Evolutionary conservation across 768 basidiomycete species (phyloP), one percentile per base, ranked within the genome.

Genomic region (Serendipita sp.): DNA sequence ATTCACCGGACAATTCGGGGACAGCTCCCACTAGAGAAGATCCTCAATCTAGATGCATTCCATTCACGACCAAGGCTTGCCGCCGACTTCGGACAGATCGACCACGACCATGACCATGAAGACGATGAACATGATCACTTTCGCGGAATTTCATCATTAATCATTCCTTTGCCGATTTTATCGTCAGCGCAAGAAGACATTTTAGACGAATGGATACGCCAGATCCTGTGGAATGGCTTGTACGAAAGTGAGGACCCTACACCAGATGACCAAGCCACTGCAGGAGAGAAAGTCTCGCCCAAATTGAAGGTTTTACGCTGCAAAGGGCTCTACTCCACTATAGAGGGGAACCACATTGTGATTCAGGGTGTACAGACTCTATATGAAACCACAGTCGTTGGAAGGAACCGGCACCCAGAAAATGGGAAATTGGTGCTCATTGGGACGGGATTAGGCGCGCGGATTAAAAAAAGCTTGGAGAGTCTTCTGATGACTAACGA

Each of bases 361-460:
- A 74, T 99, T 50, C 96, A 99, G 71, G 96, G 94, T 2, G 96
- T 99, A 11, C 78, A 90, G 67, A 90, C 77, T 68, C 79, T 97
- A 73, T 99, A 94, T 71, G 95, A 99, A 69, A 80, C 94, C 2
- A 74, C 70, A 48, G 64, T 67, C 62, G 58, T 72, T 16, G 52
- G 62, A 27, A 4, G 3, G n/a, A 48, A 40, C 46, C 48, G 62
- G 37, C 4, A 23, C 15, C 81, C 82, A 0, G 80, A 82, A 55
- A 73, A 74, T 15, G 91, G 91, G 29, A 95, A 94, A 74, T 71
- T 95, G 27, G 88, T 94, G 2, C 78, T 95, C 65, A 94, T 95
- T 52, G 92, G 92, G 10, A 88, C 86, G 70, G 88, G 88, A 1
- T 72, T 95, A 46, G 77, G 65, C 40, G 66, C 70, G 50, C 33